phyloP scores from a whole-genome alignment of 2,329 filamentous ascomycete species.

The Penicillium crustosum region DNA sequence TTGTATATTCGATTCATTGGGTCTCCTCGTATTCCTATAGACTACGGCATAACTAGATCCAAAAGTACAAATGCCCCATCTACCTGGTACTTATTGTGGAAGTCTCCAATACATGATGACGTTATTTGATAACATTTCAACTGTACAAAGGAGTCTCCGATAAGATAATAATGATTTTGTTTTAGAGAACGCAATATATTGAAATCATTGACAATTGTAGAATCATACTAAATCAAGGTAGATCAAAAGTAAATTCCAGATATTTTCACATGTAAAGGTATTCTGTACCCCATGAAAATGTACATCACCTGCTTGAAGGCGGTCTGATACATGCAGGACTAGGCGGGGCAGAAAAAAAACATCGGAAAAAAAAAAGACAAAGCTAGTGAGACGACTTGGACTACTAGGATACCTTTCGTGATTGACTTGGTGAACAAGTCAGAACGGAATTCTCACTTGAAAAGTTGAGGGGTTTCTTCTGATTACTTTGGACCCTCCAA shows the following conservation, averaged over 20 bases:
- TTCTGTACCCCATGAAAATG: neutral
- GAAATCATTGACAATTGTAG: neutral
- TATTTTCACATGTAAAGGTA: neutral
- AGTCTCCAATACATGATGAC: neutral
- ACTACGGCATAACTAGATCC: neutral
- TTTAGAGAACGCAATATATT: rapidly evolving
- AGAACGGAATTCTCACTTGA: neutral
- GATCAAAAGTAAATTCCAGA: neutral
- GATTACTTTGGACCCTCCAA: neutral
- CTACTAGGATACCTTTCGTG: neutral
- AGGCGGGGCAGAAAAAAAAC: conserved; percentile 15
- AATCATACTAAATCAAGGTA: no score
- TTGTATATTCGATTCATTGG: neutral
- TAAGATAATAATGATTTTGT: neutral
- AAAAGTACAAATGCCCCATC: conserved; percentile 1
- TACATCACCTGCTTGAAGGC: conserved; percentile 3
- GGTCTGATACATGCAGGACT: conserved; percentile 1
- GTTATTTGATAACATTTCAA: neutral
- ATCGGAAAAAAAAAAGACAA: conserved; percentile 7
- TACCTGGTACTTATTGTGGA: neutral
- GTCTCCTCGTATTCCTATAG: neutral
- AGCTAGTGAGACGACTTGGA: neutral
- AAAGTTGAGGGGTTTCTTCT: neutral
- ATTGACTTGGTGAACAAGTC: neutral
- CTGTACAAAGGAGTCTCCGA: rapidly evolving